Conservation (phyloP, 352 stramenopile genomes). For the Globisporangium ultimum region DNA sequence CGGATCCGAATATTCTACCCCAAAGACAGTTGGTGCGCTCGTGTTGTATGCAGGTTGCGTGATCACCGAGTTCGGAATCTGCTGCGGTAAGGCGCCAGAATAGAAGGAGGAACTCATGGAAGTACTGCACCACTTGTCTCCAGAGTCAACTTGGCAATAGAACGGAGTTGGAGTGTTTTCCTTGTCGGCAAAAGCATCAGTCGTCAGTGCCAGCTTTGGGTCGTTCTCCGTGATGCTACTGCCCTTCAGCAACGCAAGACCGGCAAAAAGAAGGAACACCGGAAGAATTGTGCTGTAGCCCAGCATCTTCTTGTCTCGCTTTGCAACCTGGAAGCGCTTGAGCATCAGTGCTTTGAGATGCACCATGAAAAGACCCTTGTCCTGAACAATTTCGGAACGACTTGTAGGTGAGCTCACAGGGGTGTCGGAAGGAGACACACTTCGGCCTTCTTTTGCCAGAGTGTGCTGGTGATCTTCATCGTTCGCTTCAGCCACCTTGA, state of each 20-base stretch:
- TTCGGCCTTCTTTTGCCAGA: background rate
- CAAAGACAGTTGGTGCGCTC: background rate
- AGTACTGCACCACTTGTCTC: no score
- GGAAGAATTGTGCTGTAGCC: conserved; percentile 57
- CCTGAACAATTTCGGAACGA: no score
- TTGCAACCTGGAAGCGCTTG: conserved; percentile 62
- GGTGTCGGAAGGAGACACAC: no score
- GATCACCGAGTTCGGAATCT: no score
- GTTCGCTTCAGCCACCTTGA: conserved; percentile 64
- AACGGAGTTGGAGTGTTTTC: no score
- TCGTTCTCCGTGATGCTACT: background rate
- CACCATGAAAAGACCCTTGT: conserved; percentile 19
- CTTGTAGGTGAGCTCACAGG: no score
- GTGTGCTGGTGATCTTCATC: conserved; percentile 23
- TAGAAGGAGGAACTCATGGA: no score
- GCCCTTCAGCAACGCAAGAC: conserved; percentile 33
- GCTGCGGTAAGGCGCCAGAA: no score
- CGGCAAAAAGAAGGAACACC: conserved; percentile 53
- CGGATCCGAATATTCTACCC: conserved; percentile 10
- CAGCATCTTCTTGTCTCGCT: conserved; percentile 59
- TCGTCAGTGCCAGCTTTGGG: no score
- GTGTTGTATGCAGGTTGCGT: background rate
- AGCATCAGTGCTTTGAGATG: conserved; percentile 48
- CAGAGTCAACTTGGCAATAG: no score
- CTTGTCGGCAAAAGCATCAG: no score